Conservation (phyloP, 2,329 filamentous ascomycete genomes). For the Colletotrichum salicis region DNA sequence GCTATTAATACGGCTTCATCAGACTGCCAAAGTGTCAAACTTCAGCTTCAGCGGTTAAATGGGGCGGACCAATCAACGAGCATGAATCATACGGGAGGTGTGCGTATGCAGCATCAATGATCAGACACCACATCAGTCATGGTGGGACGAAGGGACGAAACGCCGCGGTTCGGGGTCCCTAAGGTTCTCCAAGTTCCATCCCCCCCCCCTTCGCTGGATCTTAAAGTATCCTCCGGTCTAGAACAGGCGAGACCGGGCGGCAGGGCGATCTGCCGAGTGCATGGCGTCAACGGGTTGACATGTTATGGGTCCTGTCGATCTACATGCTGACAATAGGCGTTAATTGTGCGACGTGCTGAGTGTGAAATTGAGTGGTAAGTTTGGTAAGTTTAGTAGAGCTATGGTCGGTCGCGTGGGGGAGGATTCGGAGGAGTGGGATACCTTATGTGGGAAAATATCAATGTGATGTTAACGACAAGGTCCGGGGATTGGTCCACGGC, state of each 20-base stretch:
- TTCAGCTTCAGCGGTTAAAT: neutral
- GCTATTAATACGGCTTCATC: constrained; percentile 14
- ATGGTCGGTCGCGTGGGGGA: neutral
- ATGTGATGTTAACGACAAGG: constrained; percentile 19
- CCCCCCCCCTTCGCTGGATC: neutral
- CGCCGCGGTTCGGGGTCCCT: neutral
- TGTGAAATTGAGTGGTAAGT: constrained; percentile 7
- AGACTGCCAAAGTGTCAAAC: constrained; percentile 14
- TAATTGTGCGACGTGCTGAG: constrained; percentile 13
- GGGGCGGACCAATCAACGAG: neutral
- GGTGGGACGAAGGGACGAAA: constrained; percentile 30
- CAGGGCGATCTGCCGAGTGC: neutral
- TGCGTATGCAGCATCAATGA: neutral
- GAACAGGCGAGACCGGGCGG: constrained; percentile 27
- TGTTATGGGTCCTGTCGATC: neutral
- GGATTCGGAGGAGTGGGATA: neutral
- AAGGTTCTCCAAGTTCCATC: neutral
- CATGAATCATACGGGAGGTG: constrained; percentile 1
- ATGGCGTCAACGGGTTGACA: constrained; percentile 15
- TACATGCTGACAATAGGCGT: constrained; percentile 8
- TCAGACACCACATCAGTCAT: neutral
- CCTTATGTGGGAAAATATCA: neutral
- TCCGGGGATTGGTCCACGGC: constrained; percentile 19
- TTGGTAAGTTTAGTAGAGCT: neutral
- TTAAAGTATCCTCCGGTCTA: constrained; percentile 21